Conservation (phyloP, 2,329 filamentous ascomycete genomes). For the Pseudocercospora pini-densiflorae region DNA sequence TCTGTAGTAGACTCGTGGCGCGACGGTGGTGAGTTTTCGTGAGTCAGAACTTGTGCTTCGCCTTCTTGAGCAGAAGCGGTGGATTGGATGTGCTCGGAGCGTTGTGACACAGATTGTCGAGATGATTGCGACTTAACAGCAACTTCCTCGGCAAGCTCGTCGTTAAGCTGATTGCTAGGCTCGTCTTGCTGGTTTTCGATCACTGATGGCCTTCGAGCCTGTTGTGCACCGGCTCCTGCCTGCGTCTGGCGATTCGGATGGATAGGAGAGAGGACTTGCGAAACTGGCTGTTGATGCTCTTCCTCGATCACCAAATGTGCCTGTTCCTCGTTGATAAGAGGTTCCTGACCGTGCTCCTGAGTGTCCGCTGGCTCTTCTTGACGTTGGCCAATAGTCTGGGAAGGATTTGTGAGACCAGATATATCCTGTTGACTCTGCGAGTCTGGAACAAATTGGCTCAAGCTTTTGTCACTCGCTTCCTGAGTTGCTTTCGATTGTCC, state of each 20-base stretch:
- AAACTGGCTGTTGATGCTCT: neutral
- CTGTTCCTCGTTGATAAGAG: neutral
- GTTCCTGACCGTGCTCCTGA: neutral
- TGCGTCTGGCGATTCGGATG: neutral
- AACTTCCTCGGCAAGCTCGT: neutral
- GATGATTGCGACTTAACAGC: neutral
- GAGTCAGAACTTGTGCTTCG: neutral
- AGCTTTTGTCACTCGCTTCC: slow-evolving; percentile 20
- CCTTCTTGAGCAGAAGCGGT: neutral
- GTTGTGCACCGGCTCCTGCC: neutral
- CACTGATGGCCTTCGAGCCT: neutral
- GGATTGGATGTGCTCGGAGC: neutral
- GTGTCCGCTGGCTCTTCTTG: neutral
- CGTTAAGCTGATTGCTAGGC: neutral
- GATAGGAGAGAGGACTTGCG: neutral
- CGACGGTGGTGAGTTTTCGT: neutral
- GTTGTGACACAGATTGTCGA: neutral
- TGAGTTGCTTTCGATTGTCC: slow-evolving; percentile 21
- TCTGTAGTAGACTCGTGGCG: neutral
- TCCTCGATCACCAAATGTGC: neutral
- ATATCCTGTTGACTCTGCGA: slow-evolving; percentile 28
- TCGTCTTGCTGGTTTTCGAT: neutral
- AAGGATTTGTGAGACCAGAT: neutral
- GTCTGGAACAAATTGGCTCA: slow-evolving; percentile 27
- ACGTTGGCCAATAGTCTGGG: neutral